Evolutionary conservation across 768 basidiomycete genomes (phyloP).

Genomic region (Russula virescens): DNA sequence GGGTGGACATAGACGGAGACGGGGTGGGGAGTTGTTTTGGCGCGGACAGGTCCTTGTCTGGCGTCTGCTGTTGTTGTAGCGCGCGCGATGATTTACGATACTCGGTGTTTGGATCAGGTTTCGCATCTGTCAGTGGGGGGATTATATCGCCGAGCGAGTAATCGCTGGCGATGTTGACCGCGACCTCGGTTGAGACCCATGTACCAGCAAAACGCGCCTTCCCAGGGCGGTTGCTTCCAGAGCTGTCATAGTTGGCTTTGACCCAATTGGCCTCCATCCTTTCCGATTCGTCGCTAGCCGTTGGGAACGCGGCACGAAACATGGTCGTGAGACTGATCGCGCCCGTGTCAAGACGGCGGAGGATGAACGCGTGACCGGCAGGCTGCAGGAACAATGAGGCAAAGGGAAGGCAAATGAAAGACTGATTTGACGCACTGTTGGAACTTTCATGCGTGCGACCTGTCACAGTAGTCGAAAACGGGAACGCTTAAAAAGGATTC

Average conservation of each 20-base stretch:
- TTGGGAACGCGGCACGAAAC: conserved; percentile 93
- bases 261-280: conserved; percentile 79
- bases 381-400: conserved; percentile 41
- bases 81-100: conserved; percentile 68
- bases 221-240: conserved; percentile 58
- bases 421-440: conserved; percentile 43
- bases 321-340: conserved; percentile 92
- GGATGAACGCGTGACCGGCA: conserved; percentile 84
- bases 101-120: conserved; percentile 68
- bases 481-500: conserved; percentile 6
- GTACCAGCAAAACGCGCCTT: conserved; percentile 81
- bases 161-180: conserved; percentile 57
- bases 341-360: conserved; percentile 88
- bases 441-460: conserved; percentile 88
- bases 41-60: conserved; percentile 19
- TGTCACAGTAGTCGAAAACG: conserved; percentile 29
- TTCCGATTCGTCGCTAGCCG: conserved; percentile 70
- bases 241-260: conserved; percentile 67
- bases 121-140: conserved; percentile 58
- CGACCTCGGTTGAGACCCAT: conserved; percentile 70
- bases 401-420: conserved; percentile 18
- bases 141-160: conserved; percentile 64
- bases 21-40: conserved; percentile 32
- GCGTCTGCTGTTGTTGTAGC: conserved; percentile 30
- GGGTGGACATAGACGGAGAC: conserved; percentile 35